Evolutionary conservation across 2,329 filamentous ascomycete species (phyloP).

Genomic region (Fusarium euwallaceae): DNA sequence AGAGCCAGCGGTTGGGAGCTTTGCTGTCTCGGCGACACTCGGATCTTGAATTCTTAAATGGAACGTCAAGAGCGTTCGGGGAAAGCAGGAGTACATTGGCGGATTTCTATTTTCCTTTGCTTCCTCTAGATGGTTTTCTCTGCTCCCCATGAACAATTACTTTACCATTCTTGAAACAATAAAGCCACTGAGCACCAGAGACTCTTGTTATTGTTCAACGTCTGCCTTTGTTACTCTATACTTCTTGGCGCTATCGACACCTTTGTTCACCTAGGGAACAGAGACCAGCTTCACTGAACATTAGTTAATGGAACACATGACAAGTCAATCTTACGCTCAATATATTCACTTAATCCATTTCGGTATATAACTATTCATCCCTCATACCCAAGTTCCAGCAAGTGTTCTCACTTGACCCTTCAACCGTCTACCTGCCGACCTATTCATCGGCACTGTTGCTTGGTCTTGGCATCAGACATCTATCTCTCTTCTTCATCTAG

Average conservation of each 20-base stretch:
- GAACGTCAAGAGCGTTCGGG: background rate
- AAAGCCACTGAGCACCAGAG: background rate
- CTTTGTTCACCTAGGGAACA: background rate
- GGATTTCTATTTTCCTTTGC: background rate
- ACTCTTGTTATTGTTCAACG: background rate
- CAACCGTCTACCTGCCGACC: background rate
- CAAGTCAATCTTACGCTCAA: too few relatives aligned
- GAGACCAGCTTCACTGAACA: background rate
- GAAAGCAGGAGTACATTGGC: background rate
- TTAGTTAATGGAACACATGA: background rate
- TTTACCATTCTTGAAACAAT: background rate
- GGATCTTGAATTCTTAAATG: background rate
- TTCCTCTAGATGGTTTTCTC: background rate
- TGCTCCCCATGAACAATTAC: background rate
- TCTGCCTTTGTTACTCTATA: background rate
- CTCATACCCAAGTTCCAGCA: background rate
- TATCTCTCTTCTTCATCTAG: background rate
- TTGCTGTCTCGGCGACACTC: background rate
- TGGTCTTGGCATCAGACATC: background rate
- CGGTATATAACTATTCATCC: background rate
- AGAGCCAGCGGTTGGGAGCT: background rate
- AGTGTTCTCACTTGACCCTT: background rate
- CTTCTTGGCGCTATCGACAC: background rate
- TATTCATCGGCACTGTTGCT: background rate
- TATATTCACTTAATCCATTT: background rate